Conservation (phyloP, 768 basidiomycete genomes). For the Trametes cinnabarina region DNA sequence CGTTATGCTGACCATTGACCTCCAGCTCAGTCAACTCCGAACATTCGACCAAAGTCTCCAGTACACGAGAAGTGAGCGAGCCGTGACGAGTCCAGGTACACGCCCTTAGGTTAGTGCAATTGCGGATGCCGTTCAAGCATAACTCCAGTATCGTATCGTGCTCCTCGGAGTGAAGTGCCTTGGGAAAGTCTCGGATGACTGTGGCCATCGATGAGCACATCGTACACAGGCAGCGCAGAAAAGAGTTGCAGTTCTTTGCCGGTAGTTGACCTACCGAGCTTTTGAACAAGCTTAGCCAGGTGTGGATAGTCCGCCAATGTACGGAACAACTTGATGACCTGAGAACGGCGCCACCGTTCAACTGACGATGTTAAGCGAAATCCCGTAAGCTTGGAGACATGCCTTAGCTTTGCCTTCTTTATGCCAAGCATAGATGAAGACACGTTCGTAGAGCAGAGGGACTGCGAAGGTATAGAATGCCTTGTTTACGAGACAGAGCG, state of each 20-base stretch:
- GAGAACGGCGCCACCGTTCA: neutral
- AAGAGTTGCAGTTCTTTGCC: neutral
- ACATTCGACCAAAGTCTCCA: conserved; percentile 48
- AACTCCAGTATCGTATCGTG: conserved; percentile 37
- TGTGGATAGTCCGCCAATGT: conserved; percentile 55
- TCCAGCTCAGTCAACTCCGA: conserved; percentile 54
- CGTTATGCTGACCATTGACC: conserved; percentile 63
- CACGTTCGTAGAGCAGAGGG: conserved; percentile 53
- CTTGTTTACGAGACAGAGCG: conserved; percentile 56
- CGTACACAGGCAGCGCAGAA: neutral
- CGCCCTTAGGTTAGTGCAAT: conserved; percentile 58
- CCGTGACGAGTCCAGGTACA: conserved; percentile 84
- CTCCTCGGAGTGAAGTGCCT: conserved; percentile 35
- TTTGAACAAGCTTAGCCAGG: conserved; percentile 56
- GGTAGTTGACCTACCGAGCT: conserved; percentile 47
- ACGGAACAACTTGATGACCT: conserved; percentile 62
- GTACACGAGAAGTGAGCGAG: conserved; percentile 57
- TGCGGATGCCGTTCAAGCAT: conserved; percentile 51
- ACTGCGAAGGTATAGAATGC: conserved; percentile 51
- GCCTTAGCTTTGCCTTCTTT: conserved; percentile 63
- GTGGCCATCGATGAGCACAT: neutral
- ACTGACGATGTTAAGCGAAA: no score
- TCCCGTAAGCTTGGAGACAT: conserved; percentile 1
- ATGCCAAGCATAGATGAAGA: conserved; percentile 71
- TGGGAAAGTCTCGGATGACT: conserved; percentile 79